These are phyloP conservation scores for Microbotryomycetes sp. DNA, from an alignment of 1,284 basidiomycete species.

Conservation along the genomic window DNA sequence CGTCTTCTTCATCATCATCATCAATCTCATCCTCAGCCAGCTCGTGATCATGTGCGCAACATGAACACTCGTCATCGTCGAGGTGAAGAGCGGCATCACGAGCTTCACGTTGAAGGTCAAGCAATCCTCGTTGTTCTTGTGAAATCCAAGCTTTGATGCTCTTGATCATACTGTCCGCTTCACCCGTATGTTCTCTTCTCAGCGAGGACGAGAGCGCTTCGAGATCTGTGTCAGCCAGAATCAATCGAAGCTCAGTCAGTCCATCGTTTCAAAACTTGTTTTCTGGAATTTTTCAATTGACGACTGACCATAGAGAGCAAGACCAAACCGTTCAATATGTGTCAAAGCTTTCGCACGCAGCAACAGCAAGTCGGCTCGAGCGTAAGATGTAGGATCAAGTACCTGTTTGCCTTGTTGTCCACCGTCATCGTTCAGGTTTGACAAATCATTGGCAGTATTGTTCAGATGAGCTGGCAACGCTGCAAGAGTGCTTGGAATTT, in stretches of 20 bases:
- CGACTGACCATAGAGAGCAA: constrained; percentile 1
- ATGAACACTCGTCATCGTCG: not conserved
- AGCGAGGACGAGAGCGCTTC: not conserved
- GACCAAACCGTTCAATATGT: not conserved
- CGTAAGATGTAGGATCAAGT: not conserved
- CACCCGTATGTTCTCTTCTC: not conserved
- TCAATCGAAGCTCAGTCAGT: too few species aligned
- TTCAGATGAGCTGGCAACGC: not conserved
- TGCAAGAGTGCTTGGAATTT: not conserved
- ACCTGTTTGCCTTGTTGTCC: not conserved
- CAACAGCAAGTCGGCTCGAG: constrained; percentile 2
- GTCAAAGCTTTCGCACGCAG: not conserved
- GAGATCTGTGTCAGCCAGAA: not conserved
- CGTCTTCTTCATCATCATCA: too few species aligned
- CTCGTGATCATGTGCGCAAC: not conserved
- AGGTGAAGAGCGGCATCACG: not conserved
- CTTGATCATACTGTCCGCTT: not conserved
- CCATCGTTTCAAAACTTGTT: too few species aligned
- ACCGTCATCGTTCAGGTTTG: too few species aligned
- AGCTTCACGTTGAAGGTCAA: not conserved
- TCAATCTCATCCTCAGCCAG: too few species aligned
- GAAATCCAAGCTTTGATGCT: constrained; percentile 2
- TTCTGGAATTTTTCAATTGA: too few species aligned
- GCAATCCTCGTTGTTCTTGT: not conserved
- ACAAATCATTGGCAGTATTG: not conserved